Conservation (phyloP, 371 early-diverging fungal species). For the Mortierella polycephala region DNA sequence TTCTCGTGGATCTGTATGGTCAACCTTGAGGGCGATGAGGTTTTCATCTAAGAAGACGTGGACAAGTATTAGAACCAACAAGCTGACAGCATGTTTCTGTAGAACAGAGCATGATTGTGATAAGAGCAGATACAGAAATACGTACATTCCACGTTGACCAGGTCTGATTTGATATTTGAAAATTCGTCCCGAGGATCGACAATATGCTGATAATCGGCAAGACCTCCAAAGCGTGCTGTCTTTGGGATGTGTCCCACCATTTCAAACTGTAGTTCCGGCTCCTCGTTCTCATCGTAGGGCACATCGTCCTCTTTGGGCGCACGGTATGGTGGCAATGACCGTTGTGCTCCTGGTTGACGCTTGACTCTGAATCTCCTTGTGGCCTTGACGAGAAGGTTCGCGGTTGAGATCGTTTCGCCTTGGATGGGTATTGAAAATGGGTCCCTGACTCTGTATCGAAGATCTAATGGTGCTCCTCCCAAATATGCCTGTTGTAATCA, state of each 20-base stretch:
- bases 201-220: slow-evolving; percentile 48
- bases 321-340: slow-evolving; percentile 30
- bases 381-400: slow-evolving; percentile 39
- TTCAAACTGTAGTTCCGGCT: slow-evolving; percentile 24
- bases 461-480: slow-evolving; percentile 45
- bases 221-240: slow-evolving; percentile 35
- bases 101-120: neutral
- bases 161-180: slow-evolving; percentile 34
- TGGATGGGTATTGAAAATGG: slow-evolving; percentile 51
- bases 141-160: slow-evolving; percentile 46
- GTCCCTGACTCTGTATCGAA: slow-evolving; percentile 33
- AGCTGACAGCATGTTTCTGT: no score
- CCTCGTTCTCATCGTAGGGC: slow-evolving; percentile 32
- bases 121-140: neutral
- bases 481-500: slow-evolving; percentile 33
- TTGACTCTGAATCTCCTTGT: slow-evolving; percentile 51
- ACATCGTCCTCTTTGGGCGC: slow-evolving; percentile 35
- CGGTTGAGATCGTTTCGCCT: slow-evolving; percentile 34
- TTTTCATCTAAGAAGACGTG: slow-evolving; percentile 23
- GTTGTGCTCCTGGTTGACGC: slow-evolving; percentile 29
- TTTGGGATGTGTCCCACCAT: slow-evolving; percentile 33
- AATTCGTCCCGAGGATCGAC: slow-evolving; percentile 43
- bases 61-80: neutral
- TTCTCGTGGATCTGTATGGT: slow-evolving; percentile 31
- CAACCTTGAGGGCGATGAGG: slow-evolving; percentile 40